Base-by-base conservation (phyloP, 2,329 filamentous ascomycete species). In the Claviceps maximensis region DNA sequence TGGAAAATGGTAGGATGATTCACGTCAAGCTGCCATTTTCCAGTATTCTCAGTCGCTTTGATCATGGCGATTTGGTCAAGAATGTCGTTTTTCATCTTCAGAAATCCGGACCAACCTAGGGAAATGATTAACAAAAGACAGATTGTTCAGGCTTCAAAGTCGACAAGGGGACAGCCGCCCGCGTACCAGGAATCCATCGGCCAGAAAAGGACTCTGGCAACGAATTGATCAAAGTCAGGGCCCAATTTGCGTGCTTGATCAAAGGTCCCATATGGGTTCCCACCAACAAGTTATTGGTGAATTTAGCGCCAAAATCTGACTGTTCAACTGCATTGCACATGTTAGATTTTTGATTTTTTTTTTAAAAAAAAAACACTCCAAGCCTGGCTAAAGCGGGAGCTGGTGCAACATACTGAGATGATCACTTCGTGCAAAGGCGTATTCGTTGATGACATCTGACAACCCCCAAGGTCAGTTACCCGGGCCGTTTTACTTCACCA, bases 391-490 rank as follows among this genome's bases (percentile, higher is more conserved):
- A 4, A 3, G 44, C 15, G 25, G 17, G 13, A 47, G 2, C 4
- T 13, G 23, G 31, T 50, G 57, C 23, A 29, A 55, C 53, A 15
- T 59, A 63, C 62, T 58, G 13, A 69, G 55, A 36, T 66, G 65
- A 25, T 67, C 63, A 52, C 60, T 65, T 50, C 64, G 60, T 53
- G 67, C 64, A 61, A 70, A 70, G 23, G 66, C 63, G 55, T 70
- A 70, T 58, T 71, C 67, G 53, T 69, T 69, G 45, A 71, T 69
- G 36, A 69, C 64, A 52, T 71, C 67, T 68, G 29, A 19, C n/a
- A 8, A 13, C n/a, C 19, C 27, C 25, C 27, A 10, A 38, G 40
- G 17, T 53, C 41, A 58, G 7, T 19, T 19, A 47, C 17, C 23
- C 49, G 2, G n/a, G 17, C 29, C 25, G 10, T 23, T 19, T n/a